These are phyloP conservation scores for Coprinellus micaceus DNA, from an alignment of 768 basidiomycete genomes.

Conservation along the genomic window DNA sequence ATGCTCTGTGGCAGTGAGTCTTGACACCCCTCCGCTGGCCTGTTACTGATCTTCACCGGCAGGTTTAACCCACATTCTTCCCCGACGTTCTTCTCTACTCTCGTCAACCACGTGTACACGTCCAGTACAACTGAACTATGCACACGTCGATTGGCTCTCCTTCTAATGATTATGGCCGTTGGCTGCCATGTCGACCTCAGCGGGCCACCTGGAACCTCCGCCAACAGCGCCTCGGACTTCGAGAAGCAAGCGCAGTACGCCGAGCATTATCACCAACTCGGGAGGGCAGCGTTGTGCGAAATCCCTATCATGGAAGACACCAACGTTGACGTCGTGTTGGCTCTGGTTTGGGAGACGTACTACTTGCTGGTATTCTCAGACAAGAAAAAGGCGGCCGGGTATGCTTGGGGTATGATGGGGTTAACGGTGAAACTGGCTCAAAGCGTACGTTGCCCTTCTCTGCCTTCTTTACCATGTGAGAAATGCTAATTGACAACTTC, in stretches of 20 bases:
- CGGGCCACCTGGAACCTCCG: not conserved
- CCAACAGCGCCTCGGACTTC: not conserved
- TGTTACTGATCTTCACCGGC: slow-evolving; percentile 1
- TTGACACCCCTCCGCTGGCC: slow-evolving; percentile 25
- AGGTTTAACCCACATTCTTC: slow-evolving; percentile 66
- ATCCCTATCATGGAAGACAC: slow-evolving; percentile 67
- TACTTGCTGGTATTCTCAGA: slow-evolving; percentile 68
- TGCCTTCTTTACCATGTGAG: slow-evolving; percentile 5
- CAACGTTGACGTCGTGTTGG: slow-evolving; percentile 56
- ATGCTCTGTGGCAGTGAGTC: slow-evolving; percentile 59
- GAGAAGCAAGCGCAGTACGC: slow-evolving; percentile 29
- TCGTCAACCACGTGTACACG: slow-evolving; percentile 62
- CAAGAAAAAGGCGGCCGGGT: slow-evolving; percentile 60
- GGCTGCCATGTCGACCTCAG: slow-evolving; percentile 57
- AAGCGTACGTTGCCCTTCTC: slow-evolving; percentile 41
- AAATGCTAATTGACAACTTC: slow-evolving; percentile 7
- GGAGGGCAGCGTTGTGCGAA: slow-evolving; percentile 58
- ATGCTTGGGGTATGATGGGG: slow-evolving; percentile 55
- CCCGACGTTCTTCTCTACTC: slow-evolving; percentile 61
- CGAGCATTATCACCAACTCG: slow-evolving; percentile 48
- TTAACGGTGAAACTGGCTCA: slow-evolving; percentile 58
- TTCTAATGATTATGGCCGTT: slow-evolving; percentile 69
- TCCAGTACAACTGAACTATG: slow-evolving; percentile 49
- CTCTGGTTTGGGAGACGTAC: slow-evolving; percentile 62
- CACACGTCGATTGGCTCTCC: slow-evolving; percentile 59